Conservation (phyloP, 1,139 yeast genomes). For the Sugiyamaella japonica region DNA sequence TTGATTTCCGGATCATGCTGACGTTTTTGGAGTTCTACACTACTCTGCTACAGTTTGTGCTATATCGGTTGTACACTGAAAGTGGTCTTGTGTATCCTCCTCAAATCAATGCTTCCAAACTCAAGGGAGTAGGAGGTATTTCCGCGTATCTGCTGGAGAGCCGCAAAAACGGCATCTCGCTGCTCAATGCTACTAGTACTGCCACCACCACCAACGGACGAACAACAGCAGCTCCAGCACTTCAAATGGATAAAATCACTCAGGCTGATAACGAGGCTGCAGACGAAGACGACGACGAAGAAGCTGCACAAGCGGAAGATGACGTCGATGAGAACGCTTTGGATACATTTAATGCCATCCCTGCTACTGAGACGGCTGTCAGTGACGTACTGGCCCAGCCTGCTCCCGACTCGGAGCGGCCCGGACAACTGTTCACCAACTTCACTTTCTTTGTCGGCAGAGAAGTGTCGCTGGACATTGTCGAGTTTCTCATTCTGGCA, state of each 20-base stretch:
- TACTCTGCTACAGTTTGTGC: slow-evolving; percentile 82
- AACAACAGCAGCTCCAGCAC: slow-evolving; percentile 13
- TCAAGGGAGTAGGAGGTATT: slow-evolving; percentile 88
- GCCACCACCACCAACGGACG: slow-evolving; percentile 32
- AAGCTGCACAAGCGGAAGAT: slow-evolving; percentile 37
- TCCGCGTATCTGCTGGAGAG: slow-evolving; percentile 76
- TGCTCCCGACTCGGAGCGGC: slow-evolving; percentile 55
- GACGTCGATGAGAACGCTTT: slow-evolving; percentile 50
- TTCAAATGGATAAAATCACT: slow-evolving; percentile 33
- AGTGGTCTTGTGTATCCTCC: slow-evolving; percentile 91
- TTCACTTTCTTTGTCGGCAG: slow-evolving; percentile 88
- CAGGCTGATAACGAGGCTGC: slow-evolving; percentile 45
- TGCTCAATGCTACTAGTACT: slow-evolving; percentile 31
- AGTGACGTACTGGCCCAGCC: slow-evolving; percentile 88
- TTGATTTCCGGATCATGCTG: slow-evolving; percentile 95
- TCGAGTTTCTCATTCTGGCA: slow-evolving; percentile 83
- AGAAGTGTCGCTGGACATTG: slow-evolving; percentile 89
- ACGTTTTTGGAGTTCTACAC: slow-evolving; percentile 95
- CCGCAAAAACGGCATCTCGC: slow-evolving; percentile 40
- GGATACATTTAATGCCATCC: slow-evolving; percentile 66
- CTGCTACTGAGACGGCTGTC: slow-evolving; percentile 55
- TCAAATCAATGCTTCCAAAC: slow-evolving; percentile 64
- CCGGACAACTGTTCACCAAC: slow-evolving; percentile 66
- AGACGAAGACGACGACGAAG: slow-evolving; percentile 42
- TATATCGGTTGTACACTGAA: slow-evolving; percentile 83